phyloP scores from a whole-genome alignment of 495 filamentous ascomycete species.

The Xylaria cubensis region DNA sequence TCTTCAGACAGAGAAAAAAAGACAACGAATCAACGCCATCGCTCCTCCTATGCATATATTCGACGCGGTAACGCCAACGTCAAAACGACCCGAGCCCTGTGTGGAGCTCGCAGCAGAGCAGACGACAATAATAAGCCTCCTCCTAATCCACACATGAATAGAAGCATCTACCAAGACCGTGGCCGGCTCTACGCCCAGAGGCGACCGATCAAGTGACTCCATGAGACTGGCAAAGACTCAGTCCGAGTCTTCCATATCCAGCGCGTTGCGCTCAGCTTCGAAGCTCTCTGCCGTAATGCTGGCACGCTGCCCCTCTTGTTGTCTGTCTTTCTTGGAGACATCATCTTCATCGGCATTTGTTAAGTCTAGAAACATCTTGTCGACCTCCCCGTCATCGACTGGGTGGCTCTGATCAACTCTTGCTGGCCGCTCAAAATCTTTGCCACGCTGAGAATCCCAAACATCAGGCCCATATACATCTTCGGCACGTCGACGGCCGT shows the following conservation, averaged over 20 bases:
- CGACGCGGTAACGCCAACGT: slow-evolving; percentile 2
- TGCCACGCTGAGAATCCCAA: slow-evolving; percentile 40
- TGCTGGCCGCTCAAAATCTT: slow-evolving; percentile 32
- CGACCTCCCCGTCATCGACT: slow-evolving; percentile 52
- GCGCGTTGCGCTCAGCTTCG: slow-evolving; percentile 44
- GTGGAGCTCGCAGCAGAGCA: background rate
- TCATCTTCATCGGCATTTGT: slow-evolving; percentile 60
- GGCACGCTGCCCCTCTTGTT: slow-evolving; percentile 33
- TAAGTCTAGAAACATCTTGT: slow-evolving; percentile 61
- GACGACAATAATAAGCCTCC: background rate
- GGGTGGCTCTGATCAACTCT: slow-evolving; percentile 39
- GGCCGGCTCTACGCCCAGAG: background rate
- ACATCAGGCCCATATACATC: slow-evolving; percentile 48
- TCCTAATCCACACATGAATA: background rate
- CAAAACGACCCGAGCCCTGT: background rate
- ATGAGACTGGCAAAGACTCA: slow-evolving; percentile 7
- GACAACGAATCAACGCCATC: slow-evolving; percentile 16
- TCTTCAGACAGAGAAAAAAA: background rate
- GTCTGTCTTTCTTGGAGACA: slow-evolving; percentile 41
- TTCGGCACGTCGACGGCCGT: slow-evolving; percentile 47
- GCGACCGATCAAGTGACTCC: background rate
- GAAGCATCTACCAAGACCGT: background rate
- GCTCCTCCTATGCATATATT: slow-evolving; percentile 16
- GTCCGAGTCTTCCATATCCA: slow-evolving; percentile 48
- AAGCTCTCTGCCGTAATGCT: slow-evolving; percentile 46